Conservation (phyloP, 768 basidiomycete genomes). For the Clavulina sp. region DNA sequence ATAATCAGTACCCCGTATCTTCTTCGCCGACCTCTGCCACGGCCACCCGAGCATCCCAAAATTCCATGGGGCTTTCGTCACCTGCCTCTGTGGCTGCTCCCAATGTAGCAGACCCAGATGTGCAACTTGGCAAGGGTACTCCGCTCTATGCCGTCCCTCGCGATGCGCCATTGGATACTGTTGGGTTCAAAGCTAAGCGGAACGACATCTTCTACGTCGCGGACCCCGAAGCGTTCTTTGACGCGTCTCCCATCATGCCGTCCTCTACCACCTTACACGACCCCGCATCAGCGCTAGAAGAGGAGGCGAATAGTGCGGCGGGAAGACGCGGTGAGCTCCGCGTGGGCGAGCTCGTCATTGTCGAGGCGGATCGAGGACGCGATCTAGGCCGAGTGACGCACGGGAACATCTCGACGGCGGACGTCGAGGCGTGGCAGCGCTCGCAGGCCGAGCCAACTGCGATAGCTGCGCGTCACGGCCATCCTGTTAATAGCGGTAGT, state of each 20-base stretch:
- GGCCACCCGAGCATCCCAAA: too few relatives aligned
- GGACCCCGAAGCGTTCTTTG: constrained; percentile 34
- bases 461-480: constrained; percentile 26
- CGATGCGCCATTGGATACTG: constrained; percentile 78
- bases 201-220: constrained; percentile 88
- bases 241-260: too few relatives aligned
- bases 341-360: constrained; percentile 84
- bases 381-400: constrained; percentile 87
- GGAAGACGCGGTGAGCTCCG: too few relatives aligned
- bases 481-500: constrained; percentile 24
- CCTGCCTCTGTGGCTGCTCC: too few relatives aligned
- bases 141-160: constrained; percentile 69
- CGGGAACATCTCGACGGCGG: constrained; percentile 72
- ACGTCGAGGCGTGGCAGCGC: constrained; percentile 83
- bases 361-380: constrained; percentile 89
- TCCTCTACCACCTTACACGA: neutral
- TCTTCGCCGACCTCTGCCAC: too few relatives aligned
- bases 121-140: constrained; percentile 80
- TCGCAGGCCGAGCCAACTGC: constrained; percentile 53
- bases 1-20: too few relatives aligned
- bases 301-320: too few relatives aligned
- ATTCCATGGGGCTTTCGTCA: too few relatives aligned
- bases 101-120: too few relatives aligned
- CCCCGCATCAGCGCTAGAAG: too few relatives aligned
- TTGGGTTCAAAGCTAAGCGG: constrained; percentile 93